Percentiles rank a stretch among this genome's conserved stretches.
Evolutionary conservation across 2,329 filamentous ascomycete genomes (phyloP).

Genomic region (Phaeosphaeria sp.): DNA sequence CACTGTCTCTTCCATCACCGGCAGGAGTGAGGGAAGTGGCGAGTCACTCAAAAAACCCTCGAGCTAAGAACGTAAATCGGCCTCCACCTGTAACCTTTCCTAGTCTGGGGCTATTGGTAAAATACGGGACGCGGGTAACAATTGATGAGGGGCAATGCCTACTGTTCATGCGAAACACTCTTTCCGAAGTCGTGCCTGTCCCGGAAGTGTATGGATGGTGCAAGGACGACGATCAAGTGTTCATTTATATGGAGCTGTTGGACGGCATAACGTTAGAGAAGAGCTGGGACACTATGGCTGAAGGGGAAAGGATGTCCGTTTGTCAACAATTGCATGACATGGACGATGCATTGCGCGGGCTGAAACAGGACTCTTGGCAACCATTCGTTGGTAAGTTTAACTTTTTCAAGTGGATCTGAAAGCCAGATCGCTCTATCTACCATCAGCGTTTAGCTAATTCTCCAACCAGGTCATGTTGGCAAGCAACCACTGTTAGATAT

Average conservation of each 20-base stretch:
- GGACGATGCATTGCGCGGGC: constrained; percentile 9
- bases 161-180: constrained; percentile 9
- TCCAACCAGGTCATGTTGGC: constrained; percentile 14
- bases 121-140: constrained; percentile 19
- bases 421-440: neutral
- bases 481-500: constrained; percentile 21
- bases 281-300: constrained; percentile 17
- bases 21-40: constrained; percentile 18
- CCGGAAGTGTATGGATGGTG: constrained; percentile 28
- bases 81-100: constrained; percentile 15
- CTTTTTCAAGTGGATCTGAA: neutral
- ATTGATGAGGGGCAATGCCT: constrained; percentile 18
- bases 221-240: constrained; percentile 15
- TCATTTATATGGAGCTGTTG: constrained; percentile 30
- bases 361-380: constrained; percentile 1
- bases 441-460: constrained; percentile 3
- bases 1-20: constrained; percentile 15
- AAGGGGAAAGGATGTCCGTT: constrained; percentile 7
- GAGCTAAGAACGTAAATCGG: constrained; percentile 6
- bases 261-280: constrained; percentile 19
- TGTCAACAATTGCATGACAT: constrained; percentile 12
- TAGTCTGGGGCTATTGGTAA: constrained; percentile 17
- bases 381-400: constrained; percentile 14
- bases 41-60: constrained; percentile 12
- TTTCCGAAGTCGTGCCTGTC: constrained; percentile 15